These are phyloP conservation scores for Naganishia friedmannii DNA, from an alignment of 768 basidiomycete species.

Conservation along the genomic window DNA sequence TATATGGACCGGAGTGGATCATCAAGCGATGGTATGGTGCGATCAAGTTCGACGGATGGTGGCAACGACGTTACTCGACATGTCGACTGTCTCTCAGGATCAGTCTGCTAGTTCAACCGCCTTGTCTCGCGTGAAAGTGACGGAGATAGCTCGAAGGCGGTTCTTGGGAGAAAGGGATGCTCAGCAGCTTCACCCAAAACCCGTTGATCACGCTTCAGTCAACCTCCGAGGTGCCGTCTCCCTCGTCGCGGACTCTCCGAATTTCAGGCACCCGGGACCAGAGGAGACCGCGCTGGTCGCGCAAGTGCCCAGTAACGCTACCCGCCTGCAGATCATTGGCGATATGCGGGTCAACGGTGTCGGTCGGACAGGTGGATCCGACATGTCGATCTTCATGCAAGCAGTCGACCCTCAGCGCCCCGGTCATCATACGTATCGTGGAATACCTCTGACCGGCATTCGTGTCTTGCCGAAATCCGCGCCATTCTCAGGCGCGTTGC, in stretches of 20 bases:
- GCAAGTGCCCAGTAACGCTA: not conserved
- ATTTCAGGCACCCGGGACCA: not conserved
- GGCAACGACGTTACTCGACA: conserved; percentile 72
- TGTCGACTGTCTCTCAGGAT: conserved; percentile 5
- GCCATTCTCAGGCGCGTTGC: not conserved
- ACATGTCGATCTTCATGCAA: not conserved
- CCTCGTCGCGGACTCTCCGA: not conserved
- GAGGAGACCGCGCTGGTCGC: not conserved
- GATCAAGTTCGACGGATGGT: conserved; percentile 91
- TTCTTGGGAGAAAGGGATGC: conserved; percentile 4
- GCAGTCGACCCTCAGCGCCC: not conserved
- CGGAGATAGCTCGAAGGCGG: conserved; percentile 1
- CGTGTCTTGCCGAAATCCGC: conserved; percentile 26
- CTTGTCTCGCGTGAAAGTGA: not conserved
- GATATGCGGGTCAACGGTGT: conserved; percentile 11
- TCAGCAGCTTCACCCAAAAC: not conserved
- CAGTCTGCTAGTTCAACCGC: too few relatives aligned
- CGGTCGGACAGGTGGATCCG: not conserved
- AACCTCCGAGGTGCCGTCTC: not conserved
- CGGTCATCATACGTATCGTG: not conserved
- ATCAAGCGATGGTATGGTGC: conserved; percentile 97
- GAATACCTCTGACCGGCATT: not conserved
- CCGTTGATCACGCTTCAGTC: not conserved
- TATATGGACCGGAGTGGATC: conserved; percentile 93
- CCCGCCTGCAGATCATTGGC: conserved; percentile 14